phyloP scores from a whole-genome alignment of 805 yeast genomes.

The Hemisphaericaspora nanyangensis region DNA sequence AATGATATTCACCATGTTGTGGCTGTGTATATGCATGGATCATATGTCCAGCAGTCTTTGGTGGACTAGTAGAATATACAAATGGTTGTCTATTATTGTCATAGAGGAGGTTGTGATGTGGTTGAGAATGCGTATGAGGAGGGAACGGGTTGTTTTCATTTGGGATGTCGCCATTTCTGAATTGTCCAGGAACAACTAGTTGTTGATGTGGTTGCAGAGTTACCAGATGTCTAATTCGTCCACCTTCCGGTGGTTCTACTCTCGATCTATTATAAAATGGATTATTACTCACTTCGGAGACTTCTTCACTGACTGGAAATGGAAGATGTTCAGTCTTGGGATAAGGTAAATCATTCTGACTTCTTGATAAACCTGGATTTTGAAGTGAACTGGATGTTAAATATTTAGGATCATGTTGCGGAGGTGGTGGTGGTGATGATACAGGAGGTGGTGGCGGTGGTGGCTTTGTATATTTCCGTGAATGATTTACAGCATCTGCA shows the following conservation, averaged over 20 bases:
- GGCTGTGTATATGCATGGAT: neutral
- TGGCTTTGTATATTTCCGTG: neutral
- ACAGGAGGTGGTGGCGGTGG: constrained; percentile 1
- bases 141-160: neutral
- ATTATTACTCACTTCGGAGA: neutral
- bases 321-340: neutral
- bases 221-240: neutral
- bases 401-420: neutral
- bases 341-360: neutral
- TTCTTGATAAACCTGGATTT: neutral
- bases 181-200: neutral
- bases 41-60: neutral
- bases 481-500: neutral
- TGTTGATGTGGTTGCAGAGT: constrained; percentile 1
- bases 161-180: neutral
- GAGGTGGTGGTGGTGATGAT: neutral
- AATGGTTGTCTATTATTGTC: constrained; percentile 1
- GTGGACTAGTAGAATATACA: neutral
- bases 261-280: neutral
- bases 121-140: constrained; percentile 5
- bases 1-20: neutral
- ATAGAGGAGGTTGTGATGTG: neutral
- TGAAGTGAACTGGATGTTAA: neutral
- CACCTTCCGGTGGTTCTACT: neutral
- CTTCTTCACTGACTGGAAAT: neutral